A percentile compares a stretch with the other conserved stretches of the same genome.
phyloP scores from a whole-genome alignment of 192 early-diverging fungal genomes.

The Cladochytrium replicatum region DNA sequence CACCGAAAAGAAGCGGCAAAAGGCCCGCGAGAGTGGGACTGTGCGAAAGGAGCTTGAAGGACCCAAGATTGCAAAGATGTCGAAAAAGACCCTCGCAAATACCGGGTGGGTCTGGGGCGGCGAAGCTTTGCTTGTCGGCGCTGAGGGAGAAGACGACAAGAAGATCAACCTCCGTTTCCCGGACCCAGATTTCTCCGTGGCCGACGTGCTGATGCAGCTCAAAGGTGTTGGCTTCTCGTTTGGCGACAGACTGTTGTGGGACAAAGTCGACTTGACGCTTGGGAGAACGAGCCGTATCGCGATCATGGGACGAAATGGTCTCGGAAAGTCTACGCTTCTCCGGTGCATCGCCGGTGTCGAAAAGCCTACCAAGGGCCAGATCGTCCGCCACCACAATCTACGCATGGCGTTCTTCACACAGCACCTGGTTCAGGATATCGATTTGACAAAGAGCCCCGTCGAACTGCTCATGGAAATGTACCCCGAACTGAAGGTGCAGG shows the following conservation, averaged over 20 bases:
- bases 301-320: constrained; percentile 52
- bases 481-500: no score
- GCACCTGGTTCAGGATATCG: constrained; percentile 68
- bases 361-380: constrained; percentile 46
- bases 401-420: constrained; percentile 67
- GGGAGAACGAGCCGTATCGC: constrained; percentile 41
- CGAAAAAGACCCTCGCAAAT: constrained; percentile 12
- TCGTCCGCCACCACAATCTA: constrained; percentile 61
- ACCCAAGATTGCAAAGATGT: no score
- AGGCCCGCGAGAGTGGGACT: no score
- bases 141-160: constrained; percentile 44
- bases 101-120: no score
- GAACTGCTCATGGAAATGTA: no score
- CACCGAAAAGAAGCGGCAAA: no score
- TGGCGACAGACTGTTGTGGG: constrained; percentile 48
- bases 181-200: constrained; percentile 49
- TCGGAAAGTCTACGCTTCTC: constrained; percentile 36
- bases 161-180: constrained; percentile 43
- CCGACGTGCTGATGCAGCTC: constrained; percentile 49
- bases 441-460: constrained; percentile 50
- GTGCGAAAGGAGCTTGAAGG: no score
- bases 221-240: constrained; percentile 47
- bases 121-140: constrained; percentile 44
- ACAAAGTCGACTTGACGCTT: constrained; percentile 36
- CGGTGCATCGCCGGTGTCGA: constrained; percentile 64